Conservation (phyloP, 345 rosid genomes). For the Aquilaria yunnanensis region DNA sequence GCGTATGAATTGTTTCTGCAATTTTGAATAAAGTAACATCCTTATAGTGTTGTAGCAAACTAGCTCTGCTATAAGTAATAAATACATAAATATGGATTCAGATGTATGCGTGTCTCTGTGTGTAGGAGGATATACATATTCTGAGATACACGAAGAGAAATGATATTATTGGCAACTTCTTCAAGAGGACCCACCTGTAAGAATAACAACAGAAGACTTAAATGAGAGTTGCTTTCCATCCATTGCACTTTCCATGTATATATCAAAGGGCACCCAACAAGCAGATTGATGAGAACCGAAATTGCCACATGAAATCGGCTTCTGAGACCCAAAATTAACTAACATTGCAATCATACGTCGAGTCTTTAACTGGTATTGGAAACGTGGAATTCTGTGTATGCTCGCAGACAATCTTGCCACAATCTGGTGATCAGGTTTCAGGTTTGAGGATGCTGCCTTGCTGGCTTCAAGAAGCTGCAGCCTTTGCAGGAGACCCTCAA, state of each 20-base stretch:
- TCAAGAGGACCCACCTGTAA: constrained; percentile 29
- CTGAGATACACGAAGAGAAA: neutral
- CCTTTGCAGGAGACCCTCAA: constrained; percentile 43
- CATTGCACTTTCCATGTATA: constrained; percentile 55
- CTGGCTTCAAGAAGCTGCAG: constrained; percentile 33
- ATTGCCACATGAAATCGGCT: constrained; percentile 25
- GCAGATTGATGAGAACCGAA: constrained; percentile 31
- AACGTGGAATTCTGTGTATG: constrained; percentile 23
- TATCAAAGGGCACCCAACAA: constrained; percentile 57
- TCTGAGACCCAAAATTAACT: constrained; percentile 24
- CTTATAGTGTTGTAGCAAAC: too few relatives aligned
- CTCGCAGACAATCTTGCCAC: constrained; percentile 34
- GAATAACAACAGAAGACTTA: constrained; percentile 34
- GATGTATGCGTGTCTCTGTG: too few relatives aligned
- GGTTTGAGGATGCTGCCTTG: constrained; percentile 23
- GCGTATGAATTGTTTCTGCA: constrained; percentile 44
- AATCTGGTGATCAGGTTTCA: constrained; percentile 26
- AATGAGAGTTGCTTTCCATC: constrained; percentile 50
- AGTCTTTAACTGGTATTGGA: constrained; percentile 31
- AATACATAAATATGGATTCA: too few relatives aligned
- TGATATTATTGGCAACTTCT: neutral
- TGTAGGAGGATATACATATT: neutral
- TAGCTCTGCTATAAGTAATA: too few relatives aligned
- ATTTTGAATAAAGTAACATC: neutral
- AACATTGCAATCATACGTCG: constrained; percentile 29